Conservation (phyloP, 768 basidiomycete genomes). For the Termitomyces sp. region DNA sequence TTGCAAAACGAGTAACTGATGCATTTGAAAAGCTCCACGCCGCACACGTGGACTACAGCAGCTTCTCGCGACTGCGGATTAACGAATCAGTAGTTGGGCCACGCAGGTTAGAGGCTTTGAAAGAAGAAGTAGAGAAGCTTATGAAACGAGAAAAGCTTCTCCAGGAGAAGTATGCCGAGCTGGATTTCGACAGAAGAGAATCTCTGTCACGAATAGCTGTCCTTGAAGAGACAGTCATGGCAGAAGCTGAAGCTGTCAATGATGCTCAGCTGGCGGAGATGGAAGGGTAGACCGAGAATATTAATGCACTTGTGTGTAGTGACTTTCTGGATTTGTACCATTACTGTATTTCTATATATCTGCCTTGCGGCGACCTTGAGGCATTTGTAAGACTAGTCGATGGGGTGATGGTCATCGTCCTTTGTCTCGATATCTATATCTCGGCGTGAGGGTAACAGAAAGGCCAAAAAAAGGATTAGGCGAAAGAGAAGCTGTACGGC, state of each 20-base stretch:
- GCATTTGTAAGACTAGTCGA: conserved; percentile 2
- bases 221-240: conserved; percentile 85
- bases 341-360: conserved; percentile 6
- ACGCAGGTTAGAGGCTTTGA: conserved; percentile 66
- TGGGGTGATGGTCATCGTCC: neutral
- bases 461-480: conserved; percentile 1
- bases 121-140: conserved; percentile 82
- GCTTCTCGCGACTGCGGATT: conserved; percentile 65
- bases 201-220: conserved; percentile 48
- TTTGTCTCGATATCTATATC: conserved; percentile 5
- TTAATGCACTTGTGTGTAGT: conserved; percentile 13
- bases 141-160: conserved; percentile 71
- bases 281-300: conserved; percentile 30
- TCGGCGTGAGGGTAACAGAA: conserved; percentile 10
- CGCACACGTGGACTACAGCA: conserved; percentile 66
- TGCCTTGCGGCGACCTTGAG: conserved; percentile 3
- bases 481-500: neutral
- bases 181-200: conserved; percentile 66
- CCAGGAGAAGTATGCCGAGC: conserved; percentile 81
- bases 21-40: conserved; percentile 69
- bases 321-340: conserved; percentile 11
- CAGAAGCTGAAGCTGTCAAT: conserved; percentile 76
- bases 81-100: conserved; percentile 79
- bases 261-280: conserved; percentile 68
- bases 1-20: conserved; percentile 56